Base-by-base conservation (phyloP, 345 rosid species). In the Boechera stricta region DNA sequence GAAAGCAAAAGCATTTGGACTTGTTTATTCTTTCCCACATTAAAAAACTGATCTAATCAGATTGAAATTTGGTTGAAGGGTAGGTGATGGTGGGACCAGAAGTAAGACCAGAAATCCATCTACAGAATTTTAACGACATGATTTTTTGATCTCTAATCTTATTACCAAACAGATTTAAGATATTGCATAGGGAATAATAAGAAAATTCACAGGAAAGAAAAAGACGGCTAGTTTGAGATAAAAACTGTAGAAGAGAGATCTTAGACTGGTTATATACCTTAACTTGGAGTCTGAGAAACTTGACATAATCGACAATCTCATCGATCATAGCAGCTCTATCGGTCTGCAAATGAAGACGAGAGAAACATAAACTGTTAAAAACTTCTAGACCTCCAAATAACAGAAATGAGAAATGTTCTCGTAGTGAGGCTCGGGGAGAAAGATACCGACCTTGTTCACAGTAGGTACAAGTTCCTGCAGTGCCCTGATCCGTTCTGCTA, bases 301-400 rank as follows among this genome's bases (percentile, higher is more conserved):
- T 96, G 69, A 96, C 99, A 82, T 96, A 96, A 84, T 91, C 99
- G 65, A 93, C 98, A 79, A 96, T 88, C 82, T 96, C 99, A 85
- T 96, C 99, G 63, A 96, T 96, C 99, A 96, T 96, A 73, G 89
- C 90, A 31, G 99, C 99, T 73, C 97, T 83, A 78, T 96, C 98
- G 1, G 96, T 87, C 99, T 96, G 86, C 77, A 84, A 79, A 77
- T 39, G 10, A 64, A 57, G 15, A 38, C 1, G 16, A 7, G 3
- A 60, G 47, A 60, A 42, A 33, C 51, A 51, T 7, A 5, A 60
- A 73, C 11, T 36, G 67, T 62, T 48, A 55, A 68, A 38, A 35
- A 5, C 32, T 68, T n/a, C 3, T 4, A 65, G 57, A 78, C 38
- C n/a, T 58, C 16, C 21, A 51, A 42, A 16, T 51, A 49, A 51